Evolutionary conservation across 1,284 basidiomycete species (phyloP).

Genomic region (Amylostereum areolatum): DNA sequence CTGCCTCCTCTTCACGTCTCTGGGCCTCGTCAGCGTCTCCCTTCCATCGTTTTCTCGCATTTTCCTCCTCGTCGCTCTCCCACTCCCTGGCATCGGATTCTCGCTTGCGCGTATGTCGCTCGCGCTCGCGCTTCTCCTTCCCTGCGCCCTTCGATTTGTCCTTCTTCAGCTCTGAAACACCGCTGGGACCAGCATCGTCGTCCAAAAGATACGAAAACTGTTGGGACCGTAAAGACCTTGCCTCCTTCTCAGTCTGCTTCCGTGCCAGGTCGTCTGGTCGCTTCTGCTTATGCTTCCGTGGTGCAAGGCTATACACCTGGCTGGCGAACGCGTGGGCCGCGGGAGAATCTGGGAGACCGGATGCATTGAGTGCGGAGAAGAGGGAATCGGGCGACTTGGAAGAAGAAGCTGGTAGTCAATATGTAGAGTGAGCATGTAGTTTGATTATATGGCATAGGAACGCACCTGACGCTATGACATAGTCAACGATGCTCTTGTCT

Average conservation of each 20-base stretch:
- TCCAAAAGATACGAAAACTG: slow-evolving; percentile 79
- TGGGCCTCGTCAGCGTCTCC: slow-evolving; percentile 34
- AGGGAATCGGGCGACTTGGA: slow-evolving; percentile 79
- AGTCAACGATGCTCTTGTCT: slow-evolving; percentile 79
- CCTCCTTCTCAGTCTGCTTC: slow-evolving; percentile 64
- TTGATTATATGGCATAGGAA: slow-evolving; percentile 7
- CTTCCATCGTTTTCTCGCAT: slow-evolving; percentile 59
- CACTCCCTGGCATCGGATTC: slow-evolving; percentile 77
- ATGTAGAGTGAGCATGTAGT: slow-evolving; percentile 17
- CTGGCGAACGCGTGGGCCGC: slow-evolving; percentile 77
- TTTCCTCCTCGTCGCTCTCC: slow-evolving; percentile 86
- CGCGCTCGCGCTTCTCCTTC: slow-evolving; percentile 42
- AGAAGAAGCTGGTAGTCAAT: slow-evolving; percentile 53
- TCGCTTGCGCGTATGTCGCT: slow-evolving; percentile 70
- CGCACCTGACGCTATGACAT: slow-evolving; percentile 78
- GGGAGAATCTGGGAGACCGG: slow-evolving; percentile 76
- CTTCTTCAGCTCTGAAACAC: slow-evolving; percentile 40
- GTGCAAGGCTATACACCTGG: slow-evolving; percentile 73
- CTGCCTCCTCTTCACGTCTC: slow-evolving; percentile 30
- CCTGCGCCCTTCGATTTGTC: slow-evolving; percentile 39
- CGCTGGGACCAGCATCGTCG: slow-evolving; percentile 45
- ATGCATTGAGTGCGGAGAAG: slow-evolving; percentile 66
- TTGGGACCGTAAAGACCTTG: slow-evolving; percentile 63
- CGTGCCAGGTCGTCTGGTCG: slow-evolving; percentile 45
- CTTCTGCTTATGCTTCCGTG: slow-evolving; percentile 68